These are phyloP conservation scores for Collybiopsis confluens DNA, from an alignment of 768 basidiomycete genomes.

Conservation along the genomic window DNA sequence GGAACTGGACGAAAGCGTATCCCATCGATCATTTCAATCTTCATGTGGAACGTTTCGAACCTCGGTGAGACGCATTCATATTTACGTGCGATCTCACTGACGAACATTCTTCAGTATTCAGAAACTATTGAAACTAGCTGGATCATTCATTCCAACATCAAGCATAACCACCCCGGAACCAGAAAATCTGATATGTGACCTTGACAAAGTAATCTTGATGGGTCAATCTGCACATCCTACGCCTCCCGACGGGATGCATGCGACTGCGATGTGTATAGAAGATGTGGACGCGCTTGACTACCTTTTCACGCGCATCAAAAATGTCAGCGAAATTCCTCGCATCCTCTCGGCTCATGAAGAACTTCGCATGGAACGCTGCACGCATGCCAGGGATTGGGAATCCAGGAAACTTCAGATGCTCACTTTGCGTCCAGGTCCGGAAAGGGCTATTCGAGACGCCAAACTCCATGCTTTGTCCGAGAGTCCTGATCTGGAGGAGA, in stretches of 20 bases:
- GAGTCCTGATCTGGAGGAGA: conserved; percentile 34
- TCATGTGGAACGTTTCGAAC: conserved; percentile 29
- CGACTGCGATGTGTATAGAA: conserved; percentile 50
- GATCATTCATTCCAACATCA: conserved; percentile 24
- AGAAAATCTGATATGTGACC: conserved; percentile 47
- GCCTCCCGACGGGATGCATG: conserved; percentile 53
- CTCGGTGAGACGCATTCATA: conserved; percentile 22
- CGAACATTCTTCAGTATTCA: conserved; percentile 19
- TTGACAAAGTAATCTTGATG: conserved; percentile 45
- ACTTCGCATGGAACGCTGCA: conserved; percentile 48
- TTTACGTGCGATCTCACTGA: neutral
- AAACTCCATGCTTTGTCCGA: conserved; percentile 31
- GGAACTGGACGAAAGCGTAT: conserved; percentile 27
- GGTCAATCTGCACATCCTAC: conserved; percentile 61
- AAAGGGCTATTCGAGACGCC: conserved; percentile 41
- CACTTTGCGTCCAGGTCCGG: conserved; percentile 37
- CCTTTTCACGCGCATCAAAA: conserved; percentile 51
- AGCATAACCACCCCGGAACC: conserved; percentile 26
- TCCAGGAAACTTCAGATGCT: conserved; percentile 41
- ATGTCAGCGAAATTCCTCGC: conserved; percentile 42
- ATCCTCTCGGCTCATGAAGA: conserved; percentile 56
- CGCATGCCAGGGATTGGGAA: conserved; percentile 42
- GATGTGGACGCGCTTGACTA: conserved; percentile 58
- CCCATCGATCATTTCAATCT: conserved; percentile 30
- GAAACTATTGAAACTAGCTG: conserved; percentile 29